Base-by-base conservation (phyloP, 495 filamentous ascomycete genomes). In the Daldinia childiae region DNA sequence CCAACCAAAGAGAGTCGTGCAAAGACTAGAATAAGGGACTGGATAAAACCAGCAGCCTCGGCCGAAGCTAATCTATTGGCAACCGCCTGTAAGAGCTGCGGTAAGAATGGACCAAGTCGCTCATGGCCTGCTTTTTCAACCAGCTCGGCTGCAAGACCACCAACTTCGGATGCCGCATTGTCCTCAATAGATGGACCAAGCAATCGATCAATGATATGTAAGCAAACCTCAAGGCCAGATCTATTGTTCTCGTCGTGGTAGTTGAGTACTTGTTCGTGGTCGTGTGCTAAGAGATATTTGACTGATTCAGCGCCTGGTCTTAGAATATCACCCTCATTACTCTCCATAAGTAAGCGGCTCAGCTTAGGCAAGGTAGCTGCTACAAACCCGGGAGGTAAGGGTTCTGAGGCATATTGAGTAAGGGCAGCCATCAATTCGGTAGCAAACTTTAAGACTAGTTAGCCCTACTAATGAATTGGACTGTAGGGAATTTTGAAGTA, bases 101-200 rank as follows among this genome's bases (percentile, higher is more conserved):
- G 88, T 7, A 99, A 85, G 74, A 92, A 97, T 7, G 94, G 94
- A 4, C 95, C 95, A 19, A 99, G 88, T 51, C 91, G 86, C 71
- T 97, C 94, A 26, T 90, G 88, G 32, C 94, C 93, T 39, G 95
- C 95, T 77, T 92, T 94, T 79, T 98, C 96, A 6, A 99, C 96
- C 65, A 98, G 82, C 76, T 97, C 95, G 0, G 94, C 95, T 0
- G 95, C 95, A 56, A 99, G 86, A 29, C 94, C 93, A 64, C 95
- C 95, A 27, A 99, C 94, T 81, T 98, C 96, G 6, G 93, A 91
- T n/a, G 96, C 95, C 7, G 93, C 92, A 60, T 92, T 92, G 71
- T 98, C 95, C 58, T 94, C 91, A 30, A 98, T 89, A 2, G 86
- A 79, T 0, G 93, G 91, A 1, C 91, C 89, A 21, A 99, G 86